Conservation (phyloP, 371 early-diverging fungal genomes). For the Gilbertella persicaria region DNA sequence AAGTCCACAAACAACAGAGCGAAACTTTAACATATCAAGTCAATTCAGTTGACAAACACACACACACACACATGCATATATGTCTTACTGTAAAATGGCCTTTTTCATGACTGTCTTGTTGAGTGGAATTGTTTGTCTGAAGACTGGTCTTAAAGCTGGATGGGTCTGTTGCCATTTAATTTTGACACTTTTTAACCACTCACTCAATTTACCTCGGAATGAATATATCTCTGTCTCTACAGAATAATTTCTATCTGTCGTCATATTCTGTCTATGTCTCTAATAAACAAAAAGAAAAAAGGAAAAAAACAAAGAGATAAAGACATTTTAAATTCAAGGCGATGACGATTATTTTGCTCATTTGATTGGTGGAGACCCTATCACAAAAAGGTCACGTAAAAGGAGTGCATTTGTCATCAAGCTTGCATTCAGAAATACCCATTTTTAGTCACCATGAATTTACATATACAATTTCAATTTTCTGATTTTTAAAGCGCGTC, state of each 20-base stretch:
- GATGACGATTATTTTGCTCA: constrained; percentile 18
- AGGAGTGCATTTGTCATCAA: neutral
- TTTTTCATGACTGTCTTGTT: neutral
- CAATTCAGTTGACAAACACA: too few relatives aligned
- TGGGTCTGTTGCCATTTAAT: neutral
- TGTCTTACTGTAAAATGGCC: constrained; percentile 25
- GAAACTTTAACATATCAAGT: constrained; percentile 34
- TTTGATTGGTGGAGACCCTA: constrained; percentile 5
- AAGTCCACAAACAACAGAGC: constrained; percentile 66
- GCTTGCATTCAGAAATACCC: too few relatives aligned
- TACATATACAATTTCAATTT: too few relatives aligned
- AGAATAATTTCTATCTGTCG: neutral
- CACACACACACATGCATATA: too few relatives aligned
- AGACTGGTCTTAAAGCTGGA: neutral
- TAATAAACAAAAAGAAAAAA: neutral
- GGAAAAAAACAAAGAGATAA: constrained; percentile 1
- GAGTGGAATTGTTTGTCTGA: too few relatives aligned
- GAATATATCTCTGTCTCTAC: constrained; percentile 9
- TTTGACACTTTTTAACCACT: neutral
- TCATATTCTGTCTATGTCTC: neutral
- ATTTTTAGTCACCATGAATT: too few relatives aligned
- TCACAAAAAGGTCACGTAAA: neutral
- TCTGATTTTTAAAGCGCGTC: too few relatives aligned
- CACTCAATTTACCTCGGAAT: constrained; percentile 10
- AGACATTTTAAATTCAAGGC: constrained; percentile 4